Evolutionary conservation across 306 rosid genomes (phyloP).

Genomic region (Cicer yamashitae): DNA sequence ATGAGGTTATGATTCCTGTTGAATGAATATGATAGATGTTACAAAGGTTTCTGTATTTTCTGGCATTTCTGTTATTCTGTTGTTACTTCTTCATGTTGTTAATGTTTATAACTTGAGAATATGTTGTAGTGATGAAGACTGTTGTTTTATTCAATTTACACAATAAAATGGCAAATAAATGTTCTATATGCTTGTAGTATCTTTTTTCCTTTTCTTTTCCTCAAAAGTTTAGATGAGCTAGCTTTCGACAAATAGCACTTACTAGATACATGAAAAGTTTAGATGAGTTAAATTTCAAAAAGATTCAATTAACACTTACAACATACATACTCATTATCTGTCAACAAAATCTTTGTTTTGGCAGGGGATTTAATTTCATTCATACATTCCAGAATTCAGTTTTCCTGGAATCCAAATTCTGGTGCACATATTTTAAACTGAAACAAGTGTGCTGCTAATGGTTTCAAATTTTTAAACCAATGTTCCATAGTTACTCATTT

Average conservation of each 20-base stretch:
- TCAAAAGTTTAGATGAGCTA: too few relatives aligned
- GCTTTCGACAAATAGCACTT: too few relatives aligned
- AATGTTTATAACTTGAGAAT: conserved; percentile 4
- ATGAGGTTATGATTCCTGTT: conserved; percentile 84
- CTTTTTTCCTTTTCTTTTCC: background rate
- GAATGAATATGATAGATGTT: conserved; percentile 41
- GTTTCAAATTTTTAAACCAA: background rate
- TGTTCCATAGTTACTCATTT: background rate
- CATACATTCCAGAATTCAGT: background rate
- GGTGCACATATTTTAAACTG: too few relatives aligned
- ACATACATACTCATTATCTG: background rate
- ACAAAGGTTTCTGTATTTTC: background rate
- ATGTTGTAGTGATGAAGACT: background rate
- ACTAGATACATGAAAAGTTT: too few relatives aligned
- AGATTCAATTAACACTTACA: background rate
- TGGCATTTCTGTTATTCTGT: background rate
- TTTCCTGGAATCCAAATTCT: background rate
- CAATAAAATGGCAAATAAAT: background rate
- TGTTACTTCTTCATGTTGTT: conserved; percentile 3
- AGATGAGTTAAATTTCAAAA: background rate
- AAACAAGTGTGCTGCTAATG: too few relatives aligned
- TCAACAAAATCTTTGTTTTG: background rate
- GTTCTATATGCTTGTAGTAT: background rate
- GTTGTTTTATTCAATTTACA: conserved; percentile 4
- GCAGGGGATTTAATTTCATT: background rate